Base-by-base conservation (phyloP, 805 yeast genomes). In the Candida ulmi region DNA sequence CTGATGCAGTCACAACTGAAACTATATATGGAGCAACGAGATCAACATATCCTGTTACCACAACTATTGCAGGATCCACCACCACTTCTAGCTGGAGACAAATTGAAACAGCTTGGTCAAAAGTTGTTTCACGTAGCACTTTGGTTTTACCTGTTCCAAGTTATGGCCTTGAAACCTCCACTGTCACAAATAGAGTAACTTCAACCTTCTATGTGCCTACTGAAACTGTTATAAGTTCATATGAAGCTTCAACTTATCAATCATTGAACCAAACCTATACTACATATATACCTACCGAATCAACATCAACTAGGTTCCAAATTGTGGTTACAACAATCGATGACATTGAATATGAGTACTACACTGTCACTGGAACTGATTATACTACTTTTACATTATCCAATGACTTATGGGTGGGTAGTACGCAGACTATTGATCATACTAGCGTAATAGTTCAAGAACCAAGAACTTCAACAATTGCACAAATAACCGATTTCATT, bases 351-450 rank as follows among this genome's bases (percentile, higher is more conserved):
- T 40, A 39, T 25, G 41, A 38, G 4, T 40, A 36, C 17, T 28
- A 27, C 16, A 44, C 46, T 2, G 11, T 12, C 11, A 41, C 45
- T 4, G 48, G 47, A 1, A 48, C 51, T 1, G 39, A 38, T 8
- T 45, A 33, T 18, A 36, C 40, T 3, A 39, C 52, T 1, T 45
- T 50, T 21, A 45, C 47, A 1, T 34, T 45, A n/a, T 43, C 51
- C 8, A 34, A 46, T 13, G 38, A 40, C 12, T 19, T 48, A 3
- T 51, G 52, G 52, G 28, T 40, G 21, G 52, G 54, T 17, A 21
- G 23, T 3, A 38, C 47, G 2, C 31, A 43, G 9, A 40, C 49
- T 0, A 21, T 37, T n/a, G 37, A 39, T 17, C 26, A 34, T 2
- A 17, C 33, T 5, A 29, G 26, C 8, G 39, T 46, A 8, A 27